phyloP scores from a whole-genome alignment of 2,329 filamentous ascomycete species.

The Penicillium sp. region DNA sequence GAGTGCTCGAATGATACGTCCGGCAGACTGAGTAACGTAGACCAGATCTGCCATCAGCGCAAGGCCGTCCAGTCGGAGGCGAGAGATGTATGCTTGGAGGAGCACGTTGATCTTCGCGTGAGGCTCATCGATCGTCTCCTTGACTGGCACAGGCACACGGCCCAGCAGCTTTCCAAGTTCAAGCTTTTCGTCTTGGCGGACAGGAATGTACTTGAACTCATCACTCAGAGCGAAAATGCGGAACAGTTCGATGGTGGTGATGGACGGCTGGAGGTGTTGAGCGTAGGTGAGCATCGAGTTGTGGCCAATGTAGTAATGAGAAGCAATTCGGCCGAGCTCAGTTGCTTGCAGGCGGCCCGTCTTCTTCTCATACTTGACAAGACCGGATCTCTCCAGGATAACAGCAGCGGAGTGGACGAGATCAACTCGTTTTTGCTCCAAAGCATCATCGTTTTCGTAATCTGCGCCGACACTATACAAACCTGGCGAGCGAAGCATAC shows the following conservation, averaged over 20 bases:
- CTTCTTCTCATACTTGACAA: conserved; percentile 95
- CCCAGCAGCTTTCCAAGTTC: conserved; percentile 88
- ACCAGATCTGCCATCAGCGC: conserved; percentile 98
- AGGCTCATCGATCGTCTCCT: conserved; percentile 94
- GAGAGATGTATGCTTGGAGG: conserved; percentile 91
- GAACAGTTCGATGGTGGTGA: conserved; percentile 93
- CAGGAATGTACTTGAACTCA: conserved; percentile 98
- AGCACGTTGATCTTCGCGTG: conserved; percentile 98
- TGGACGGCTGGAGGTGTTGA: conserved; percentile 85
- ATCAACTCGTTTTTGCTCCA: conserved; percentile 97
- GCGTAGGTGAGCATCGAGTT: conserved; percentile 97
- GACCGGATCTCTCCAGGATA: conserved; percentile 77
- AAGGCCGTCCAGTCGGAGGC: conserved; percentile 86
- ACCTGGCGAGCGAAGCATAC: conserved; percentile 92
- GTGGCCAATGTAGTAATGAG: conserved; percentile 97
- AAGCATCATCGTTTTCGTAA: conserved; percentile 82
- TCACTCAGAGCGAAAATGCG: conserved; percentile 92
- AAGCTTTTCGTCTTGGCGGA: conserved; percentile 94
- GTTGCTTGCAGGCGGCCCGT: conserved; percentile 83
- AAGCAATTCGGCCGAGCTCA: conserved; percentile 90
- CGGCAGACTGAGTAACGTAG: conserved; percentile 96
- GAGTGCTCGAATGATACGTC: conserved; percentile 88
- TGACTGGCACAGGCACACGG: conserved; percentile 89
- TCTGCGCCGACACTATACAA: conserved; percentile 94
- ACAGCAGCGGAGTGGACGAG: conserved; percentile 89